Evolutionary conservation across 1,284 basidiomycete genomes (phyloP), one percentile per base, ranked within the genome.

Genomic region (Rugosomyces carneus): DNA sequence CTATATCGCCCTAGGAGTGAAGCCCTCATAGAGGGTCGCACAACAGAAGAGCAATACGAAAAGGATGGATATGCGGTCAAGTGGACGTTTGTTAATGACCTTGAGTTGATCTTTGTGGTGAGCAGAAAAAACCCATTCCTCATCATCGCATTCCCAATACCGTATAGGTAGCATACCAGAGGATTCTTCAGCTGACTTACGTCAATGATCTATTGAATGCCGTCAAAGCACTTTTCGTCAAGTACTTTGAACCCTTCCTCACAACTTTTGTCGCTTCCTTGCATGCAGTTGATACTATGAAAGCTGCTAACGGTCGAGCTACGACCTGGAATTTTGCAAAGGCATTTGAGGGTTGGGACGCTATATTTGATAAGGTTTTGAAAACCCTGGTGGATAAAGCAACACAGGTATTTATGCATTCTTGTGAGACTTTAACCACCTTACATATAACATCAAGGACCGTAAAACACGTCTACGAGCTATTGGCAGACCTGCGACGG

Each of bases 41-140:
- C 77, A 1, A 64, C 82, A 1, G 87, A 89, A 48, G 80, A 88
- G 49, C 87, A 80, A 50, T 91, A 89, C 60, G 91, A 94, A 68
- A 92, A 85, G 61, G 92, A 94, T 58, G 90, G 91, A 0, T 94
- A 92, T 59, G 87, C 90, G 34, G 83, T 96, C 44, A 84, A 85
- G 63, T 97, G 93, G 93, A 84, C 89, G 0, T 85, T 93, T 58
- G 84, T 90, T 27, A 97, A 97, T 61, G 89, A 93, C 47, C 74
- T 96, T 32, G 93, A 93, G 53, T 78, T 97, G 55, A 93, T 97
- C 42, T 96, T 97, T 60, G 93, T 95, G 57, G 92, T 93, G 56
- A 55, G 86, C 72, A 31, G 34, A 29, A n/a, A n/a, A n/a, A n/a
- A n/a, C n/a, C n/a, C n/a, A n/a, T 6, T 10, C 23, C 19, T 29